Evolutionary conservation across 441 rosid genomes (phyloP), one percentile per base, ranked within the genome.

Genomic region (Rhodomyrtus psidioides): DNA sequence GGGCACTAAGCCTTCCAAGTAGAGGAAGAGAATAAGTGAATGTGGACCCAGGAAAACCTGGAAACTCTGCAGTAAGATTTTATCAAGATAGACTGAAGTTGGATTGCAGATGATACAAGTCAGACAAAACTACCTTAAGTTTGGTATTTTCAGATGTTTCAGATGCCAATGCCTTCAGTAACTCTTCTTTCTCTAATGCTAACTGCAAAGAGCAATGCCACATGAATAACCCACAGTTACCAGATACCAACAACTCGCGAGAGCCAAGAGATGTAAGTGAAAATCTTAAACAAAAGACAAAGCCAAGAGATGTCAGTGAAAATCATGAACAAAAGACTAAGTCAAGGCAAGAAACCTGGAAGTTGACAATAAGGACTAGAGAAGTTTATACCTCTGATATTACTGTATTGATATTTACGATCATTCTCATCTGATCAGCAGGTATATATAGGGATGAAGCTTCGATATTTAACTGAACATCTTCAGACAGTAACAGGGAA

Each of bases 131-230:
- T 93, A 98, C 99, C 98, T 94, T 92, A 75, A 96, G 88, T 87
- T 89, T 95, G 81, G 96, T 93, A 90, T 92, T 92, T 89, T 93
- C 95, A 83, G 98, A 92, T 85, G 91, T 91, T 89, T 95, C 96
- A 65, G 98, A 92, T 39, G 96, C 93, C 90, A 98, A 88, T 53
- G 97, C 92, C 89, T 92, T 95, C 87, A 91, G 85, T 91, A 98
- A 90, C 88, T 96, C 99, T 87, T 98, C 98, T 88, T 95, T 96
- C 90, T 96, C 99, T 91, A 95, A 88, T 26, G 95, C 93, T 83
- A 96, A 91, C 99, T 97, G 93, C 89, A 91, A 86, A 83, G 85
- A 88, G 65, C 87, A 55, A 85, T 54, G 75, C 55, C 53, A n/a
- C n/a, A 86, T 76, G n/a, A 49, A 24, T 56, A 55, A 86, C 53